Conservation (phyloP, 2,329 filamentous ascomycete species). For the Sporothrix globosa region DNA sequence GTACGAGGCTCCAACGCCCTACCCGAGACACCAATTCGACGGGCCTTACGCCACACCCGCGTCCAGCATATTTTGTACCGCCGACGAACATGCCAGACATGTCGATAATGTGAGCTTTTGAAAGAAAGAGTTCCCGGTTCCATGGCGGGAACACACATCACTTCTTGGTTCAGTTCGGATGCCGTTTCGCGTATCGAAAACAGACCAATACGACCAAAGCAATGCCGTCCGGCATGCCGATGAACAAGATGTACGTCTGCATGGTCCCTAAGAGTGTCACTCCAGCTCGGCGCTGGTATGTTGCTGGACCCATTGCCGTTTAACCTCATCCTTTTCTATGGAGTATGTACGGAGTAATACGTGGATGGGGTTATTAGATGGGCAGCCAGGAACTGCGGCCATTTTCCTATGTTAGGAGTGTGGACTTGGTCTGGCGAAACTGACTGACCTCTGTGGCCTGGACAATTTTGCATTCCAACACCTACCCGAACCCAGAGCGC, state of each 20-base stretch:
- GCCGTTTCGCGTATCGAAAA: background rate
- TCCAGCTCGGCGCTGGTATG: background rate
- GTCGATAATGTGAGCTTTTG: background rate
- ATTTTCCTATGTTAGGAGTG: background rate
- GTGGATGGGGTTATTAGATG: background rate
- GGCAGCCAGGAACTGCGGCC: background rate
- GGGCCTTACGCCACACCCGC: constrained; percentile 6
- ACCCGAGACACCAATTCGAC: background rate
- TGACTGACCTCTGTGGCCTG: too few species aligned
- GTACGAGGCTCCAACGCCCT: background rate
- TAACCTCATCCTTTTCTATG: background rate
- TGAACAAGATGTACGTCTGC: background rate
- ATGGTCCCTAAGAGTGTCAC: background rate
- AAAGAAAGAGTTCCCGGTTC: background rate
- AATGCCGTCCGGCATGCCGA: constrained; percentile 11
- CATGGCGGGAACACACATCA: background rate
- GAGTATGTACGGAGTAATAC: background rate
- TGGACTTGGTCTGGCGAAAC: too few species aligned
- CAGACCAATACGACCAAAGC: background rate
- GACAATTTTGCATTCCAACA: too few species aligned
- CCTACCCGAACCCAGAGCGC: too few species aligned
- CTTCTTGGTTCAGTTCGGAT: background rate
- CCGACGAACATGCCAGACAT: background rate
- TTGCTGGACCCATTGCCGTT: background rate
- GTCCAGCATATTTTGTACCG: too few species aligned